phyloP scores from a whole-genome alignment of 2,329 filamentous ascomycete species.

The Apiospora koreana region DNA sequence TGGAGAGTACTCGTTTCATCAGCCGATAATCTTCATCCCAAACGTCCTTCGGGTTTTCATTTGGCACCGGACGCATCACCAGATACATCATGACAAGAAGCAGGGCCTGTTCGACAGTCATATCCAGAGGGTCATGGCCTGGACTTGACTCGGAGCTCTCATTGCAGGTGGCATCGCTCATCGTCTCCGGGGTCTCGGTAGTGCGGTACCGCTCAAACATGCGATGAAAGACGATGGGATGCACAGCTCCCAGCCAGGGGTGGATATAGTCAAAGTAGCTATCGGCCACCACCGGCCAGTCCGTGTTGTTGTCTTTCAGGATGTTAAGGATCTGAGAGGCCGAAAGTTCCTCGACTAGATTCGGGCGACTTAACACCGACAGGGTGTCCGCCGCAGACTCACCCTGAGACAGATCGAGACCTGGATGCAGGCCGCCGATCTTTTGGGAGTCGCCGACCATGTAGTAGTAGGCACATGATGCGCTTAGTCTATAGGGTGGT shows the following conservation, averaged over 20 bases:
- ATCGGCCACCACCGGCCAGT: slow-evolving; percentile 1
- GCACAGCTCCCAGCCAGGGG: slow-evolving; percentile 10
- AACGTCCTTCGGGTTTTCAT: neutral
- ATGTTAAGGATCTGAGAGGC: slow-evolving; percentile 2
- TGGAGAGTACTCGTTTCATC: neutral
- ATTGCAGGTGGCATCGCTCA: slow-evolving; percentile 11
- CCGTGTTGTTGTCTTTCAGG: neutral
- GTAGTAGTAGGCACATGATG: slow-evolving; percentile 12
- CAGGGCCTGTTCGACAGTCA: slow-evolving; percentile 8
- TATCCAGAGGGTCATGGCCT: neutral
- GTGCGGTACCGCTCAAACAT: neutral
- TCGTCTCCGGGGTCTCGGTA: neutral
- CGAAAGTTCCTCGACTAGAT: neutral
- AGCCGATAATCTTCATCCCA: neutral
- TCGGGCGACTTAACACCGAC: neutral
- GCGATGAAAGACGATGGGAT: slow-evolving; percentile 9
- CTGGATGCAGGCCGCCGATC: slow-evolving; percentile 1
- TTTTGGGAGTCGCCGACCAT: slow-evolving; percentile 11
- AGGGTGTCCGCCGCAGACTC: neutral
- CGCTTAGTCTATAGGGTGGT: neutral
- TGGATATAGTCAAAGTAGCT: slow-evolving; percentile 9
- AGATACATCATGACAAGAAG: slow-evolving; percentile 12
- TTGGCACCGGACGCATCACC: neutral
- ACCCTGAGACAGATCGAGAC: neutral
- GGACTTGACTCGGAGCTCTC: neutral